Percentiles rank a stretch among this genome's conserved stretches.
These are phyloP conservation scores for Cercospora berteroae DNA, from an alignment of 2,329 filamentous ascomycete genomes.

Conservation along the genomic window DNA sequence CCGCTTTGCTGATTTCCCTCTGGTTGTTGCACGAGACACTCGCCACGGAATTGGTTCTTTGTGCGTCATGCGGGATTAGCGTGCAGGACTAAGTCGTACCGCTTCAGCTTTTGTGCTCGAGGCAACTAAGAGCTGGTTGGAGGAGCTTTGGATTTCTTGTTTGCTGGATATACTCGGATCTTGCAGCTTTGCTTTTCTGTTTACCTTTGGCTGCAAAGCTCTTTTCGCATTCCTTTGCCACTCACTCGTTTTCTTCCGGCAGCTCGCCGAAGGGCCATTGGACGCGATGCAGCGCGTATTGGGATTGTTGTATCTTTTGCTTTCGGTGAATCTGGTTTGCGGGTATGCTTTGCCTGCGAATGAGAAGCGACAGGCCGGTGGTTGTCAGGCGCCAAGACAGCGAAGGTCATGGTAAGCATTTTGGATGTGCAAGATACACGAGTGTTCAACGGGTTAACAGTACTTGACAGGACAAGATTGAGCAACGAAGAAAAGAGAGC, in stretches of 20 bases:
- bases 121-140: neutral
- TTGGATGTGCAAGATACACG: neutral
- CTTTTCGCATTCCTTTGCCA: neutral
- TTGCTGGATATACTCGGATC: neutral
- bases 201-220: neutral
- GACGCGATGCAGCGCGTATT: neutral
- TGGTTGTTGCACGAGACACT: neutral
- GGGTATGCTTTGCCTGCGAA: constrained; percentile 1
- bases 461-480: constrained; percentile 16
- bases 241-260: neutral
- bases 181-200: neutral
- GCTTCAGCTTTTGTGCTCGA: neutral
- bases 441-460: neutral
- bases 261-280: neutral
- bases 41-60: neutral
- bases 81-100: neutral
- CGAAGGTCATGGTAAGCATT: constrained; percentile 19
- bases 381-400: constrained; percentile 12
- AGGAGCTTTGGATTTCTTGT: neutral
- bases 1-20: neutral
- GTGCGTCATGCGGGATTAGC: neutral
- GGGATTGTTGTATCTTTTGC: neutral
- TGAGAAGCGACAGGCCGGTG: constrained; percentile 9
- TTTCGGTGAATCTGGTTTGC: neutral
- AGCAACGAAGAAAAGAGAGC: constrained; percentile 20